Base-by-base conservation (phyloP, 2,329 filamentous ascomycete species). In the Phaeosphaeria sp. region DNA sequence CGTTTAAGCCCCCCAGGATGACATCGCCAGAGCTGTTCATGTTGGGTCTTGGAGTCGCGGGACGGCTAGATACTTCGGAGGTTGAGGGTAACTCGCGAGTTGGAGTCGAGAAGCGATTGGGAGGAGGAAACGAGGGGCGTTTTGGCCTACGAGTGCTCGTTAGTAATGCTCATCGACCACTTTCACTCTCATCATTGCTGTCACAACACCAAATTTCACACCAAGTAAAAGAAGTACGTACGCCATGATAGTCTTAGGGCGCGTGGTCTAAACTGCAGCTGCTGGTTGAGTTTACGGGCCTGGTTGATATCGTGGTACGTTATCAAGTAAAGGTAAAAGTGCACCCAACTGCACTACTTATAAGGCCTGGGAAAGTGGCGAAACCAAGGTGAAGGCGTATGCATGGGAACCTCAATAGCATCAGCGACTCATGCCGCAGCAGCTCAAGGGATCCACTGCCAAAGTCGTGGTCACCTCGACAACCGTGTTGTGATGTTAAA, bases 61-160 rank as follows among this genome's bases (percentile, higher is more conserved):
- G 56, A n/a, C 42, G 33, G 42, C 42, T 27, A 10, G 17, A 21
- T 13, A 43, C 5, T 7, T 33, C 18, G 2, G 47, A 18, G 39
- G 48, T 39, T 15, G 30, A n/a, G 20, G 41, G 27, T 41, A n/a
- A 6, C 7, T 50, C 42, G 25, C 18, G 25, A 21, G 30, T 33
- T 9, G 50, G 50, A 39, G 50, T 53, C n/a, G 50, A 53, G 13
- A 20, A 11, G 25, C 50, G 50, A 27, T 22, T 43, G 27, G 51
- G 33, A 27, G 53, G 50, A 36, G 54, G 50, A n/a, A 30, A 52
- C 13, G 21, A 51, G n/a, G 46, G 39, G 41, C 59, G 52, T 15
- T 27, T 54, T 10, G 53, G 52, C 22, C 53, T 62, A 21, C 15
- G 9, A 9, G 36, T 25, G 21, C 15, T 15, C 23, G 30, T 64